phyloP scores from a whole-genome alignment of 2,329 filamentous ascomycete genomes.

The Alternaria infectoria region DNA sequence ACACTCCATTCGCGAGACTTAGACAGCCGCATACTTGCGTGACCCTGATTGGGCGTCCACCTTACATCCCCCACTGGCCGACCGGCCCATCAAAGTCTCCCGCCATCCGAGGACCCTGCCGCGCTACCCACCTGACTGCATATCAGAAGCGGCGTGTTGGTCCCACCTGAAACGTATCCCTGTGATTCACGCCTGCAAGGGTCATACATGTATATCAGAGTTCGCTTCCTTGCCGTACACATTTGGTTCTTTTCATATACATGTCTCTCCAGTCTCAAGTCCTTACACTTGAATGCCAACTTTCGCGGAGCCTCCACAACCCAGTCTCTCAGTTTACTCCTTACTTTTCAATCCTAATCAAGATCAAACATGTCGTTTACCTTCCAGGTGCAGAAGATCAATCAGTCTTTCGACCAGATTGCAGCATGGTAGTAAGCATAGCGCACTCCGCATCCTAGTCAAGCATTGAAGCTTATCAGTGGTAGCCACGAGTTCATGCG shows the following conservation, averaged over 20 bases:
- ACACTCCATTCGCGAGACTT: neutral
- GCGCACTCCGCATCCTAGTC: neutral
- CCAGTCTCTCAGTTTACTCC: neutral
- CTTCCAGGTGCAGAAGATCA: constrained; percentile 41
- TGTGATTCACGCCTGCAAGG: constrained; percentile 14
- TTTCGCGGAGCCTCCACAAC: neutral
- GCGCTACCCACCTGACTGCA: constrained; percentile 29
- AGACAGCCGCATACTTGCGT: neutral
- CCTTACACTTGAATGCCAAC: neutral
- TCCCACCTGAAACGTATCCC: constrained; percentile 22
- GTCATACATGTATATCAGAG: constrained; percentile 26
- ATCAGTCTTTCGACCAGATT: constrained; percentile 41
- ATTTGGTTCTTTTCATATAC: neutral
- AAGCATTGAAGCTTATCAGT: constrained; percentile 7
- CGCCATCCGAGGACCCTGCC: constrained; percentile 21
- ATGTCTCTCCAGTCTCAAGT: neutral
- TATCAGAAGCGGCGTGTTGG: constrained; percentile 18
- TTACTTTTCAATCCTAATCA: neutral
- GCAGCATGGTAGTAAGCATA: constrained; percentile 41
- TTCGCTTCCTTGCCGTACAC: neutral
- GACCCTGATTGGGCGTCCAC: constrained; percentile 17
- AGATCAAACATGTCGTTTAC: constrained; percentile 36
- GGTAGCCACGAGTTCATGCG: constrained; percentile 39
- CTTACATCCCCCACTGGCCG: constrained; percentile 11
- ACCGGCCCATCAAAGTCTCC: constrained; percentile 8